These are phyloP conservation scores for Aspergillus neoniger DNA, from an alignment of 2,329 filamentous ascomycete genomes.

Conservation along the genomic window DNA sequence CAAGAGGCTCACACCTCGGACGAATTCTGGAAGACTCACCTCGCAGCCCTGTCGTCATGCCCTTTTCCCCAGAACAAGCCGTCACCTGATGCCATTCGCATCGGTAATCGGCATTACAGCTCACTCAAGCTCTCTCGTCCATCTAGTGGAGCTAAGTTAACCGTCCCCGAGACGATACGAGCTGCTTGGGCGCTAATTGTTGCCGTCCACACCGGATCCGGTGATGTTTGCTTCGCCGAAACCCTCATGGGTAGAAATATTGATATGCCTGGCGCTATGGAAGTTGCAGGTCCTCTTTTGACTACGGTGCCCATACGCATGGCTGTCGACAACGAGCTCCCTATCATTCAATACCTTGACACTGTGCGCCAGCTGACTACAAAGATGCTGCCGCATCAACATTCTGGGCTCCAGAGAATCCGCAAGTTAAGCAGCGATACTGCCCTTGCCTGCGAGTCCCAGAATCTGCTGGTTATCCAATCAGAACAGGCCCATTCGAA, in stretches of 20 bases:
- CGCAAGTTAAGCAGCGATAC: slow-evolving; percentile 55
- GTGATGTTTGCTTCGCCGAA: slow-evolving; percentile 57
- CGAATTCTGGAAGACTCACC: slow-evolving; percentile 35
- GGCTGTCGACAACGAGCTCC: slow-evolving; percentile 38
- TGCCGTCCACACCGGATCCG: slow-evolving; percentile 49
- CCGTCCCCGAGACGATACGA: slow-evolving; percentile 54
- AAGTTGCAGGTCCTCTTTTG: slow-evolving; percentile 49
- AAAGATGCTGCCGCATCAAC: slow-evolving; percentile 64
- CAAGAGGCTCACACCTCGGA: slow-evolving; percentile 32
- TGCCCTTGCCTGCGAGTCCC: slow-evolving; percentile 49
- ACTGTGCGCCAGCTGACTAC: slow-evolving; percentile 59
- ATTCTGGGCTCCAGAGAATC: slow-evolving; percentile 58
- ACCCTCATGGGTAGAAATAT: slow-evolving; percentile 57
- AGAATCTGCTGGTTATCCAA: slow-evolving; percentile 51
- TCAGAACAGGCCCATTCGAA: slow-evolving; percentile 27
- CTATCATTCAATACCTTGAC: slow-evolving; percentile 54
- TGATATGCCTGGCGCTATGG: slow-evolving; percentile 51
- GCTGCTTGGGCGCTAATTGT: slow-evolving; percentile 56
- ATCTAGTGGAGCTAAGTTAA: slow-evolving; percentile 33
- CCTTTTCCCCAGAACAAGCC: slow-evolving; percentile 34
- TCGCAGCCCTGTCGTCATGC: slow-evolving; percentile 28
- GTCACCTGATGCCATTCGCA: slow-evolving; percentile 22
- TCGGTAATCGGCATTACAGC: slow-evolving; percentile 29
- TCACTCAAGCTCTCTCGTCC: slow-evolving; percentile 26
- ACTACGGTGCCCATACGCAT: slow-evolving; percentile 44